Conservation (phyloP, 306 rosid species). For the Styphnolobium japonicum region DNA sequence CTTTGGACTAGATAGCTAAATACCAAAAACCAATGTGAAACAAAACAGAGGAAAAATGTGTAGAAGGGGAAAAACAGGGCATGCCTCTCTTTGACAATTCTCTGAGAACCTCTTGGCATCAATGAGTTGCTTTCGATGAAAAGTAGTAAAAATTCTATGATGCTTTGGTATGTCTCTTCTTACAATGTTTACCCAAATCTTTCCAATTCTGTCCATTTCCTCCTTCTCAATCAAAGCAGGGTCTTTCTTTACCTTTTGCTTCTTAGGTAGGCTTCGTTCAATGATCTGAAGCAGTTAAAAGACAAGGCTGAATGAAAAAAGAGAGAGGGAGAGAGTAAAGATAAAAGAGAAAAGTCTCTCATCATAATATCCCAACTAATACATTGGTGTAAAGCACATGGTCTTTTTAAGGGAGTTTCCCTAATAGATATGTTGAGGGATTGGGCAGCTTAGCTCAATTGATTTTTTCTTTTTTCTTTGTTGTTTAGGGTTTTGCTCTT, state of each 20-base stretch:
- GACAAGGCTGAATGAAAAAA: conserved; percentile 22
- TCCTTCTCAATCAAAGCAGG: conserved; percentile 81
- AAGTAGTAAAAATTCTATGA: conserved; percentile 63
- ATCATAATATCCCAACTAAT: background rate
- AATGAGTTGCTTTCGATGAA: conserved; percentile 84
- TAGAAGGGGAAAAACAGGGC: conserved; percentile 21
- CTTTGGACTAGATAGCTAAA: conserved; percentile 3
- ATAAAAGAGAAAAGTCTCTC: background rate
- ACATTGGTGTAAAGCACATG: too few species aligned
- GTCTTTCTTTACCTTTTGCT: conserved; percentile 71
- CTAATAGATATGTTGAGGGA: too few species aligned
- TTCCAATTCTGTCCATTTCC: conserved; percentile 83
- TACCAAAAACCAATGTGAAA: conserved; percentile 19
- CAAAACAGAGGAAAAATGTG: conserved; percentile 5
- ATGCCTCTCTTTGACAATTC: conserved; percentile 96
- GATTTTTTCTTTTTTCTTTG: too few species aligned
- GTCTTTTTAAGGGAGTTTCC: too few species aligned
- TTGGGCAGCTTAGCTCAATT: too few species aligned
- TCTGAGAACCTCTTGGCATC: conserved; percentile 96
- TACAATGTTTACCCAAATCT: conserved; percentile 81
- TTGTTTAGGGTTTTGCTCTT: too few species aligned
- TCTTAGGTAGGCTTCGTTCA: conserved; percentile 93
- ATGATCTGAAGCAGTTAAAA: conserved; percentile 64
- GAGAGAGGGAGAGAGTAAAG: background rate
- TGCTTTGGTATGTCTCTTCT: conserved; percentile 93